Evolutionary conservation across 176 grass and related monocot species (phyloP).

Genomic region (Aechmea fasciata): DNA sequence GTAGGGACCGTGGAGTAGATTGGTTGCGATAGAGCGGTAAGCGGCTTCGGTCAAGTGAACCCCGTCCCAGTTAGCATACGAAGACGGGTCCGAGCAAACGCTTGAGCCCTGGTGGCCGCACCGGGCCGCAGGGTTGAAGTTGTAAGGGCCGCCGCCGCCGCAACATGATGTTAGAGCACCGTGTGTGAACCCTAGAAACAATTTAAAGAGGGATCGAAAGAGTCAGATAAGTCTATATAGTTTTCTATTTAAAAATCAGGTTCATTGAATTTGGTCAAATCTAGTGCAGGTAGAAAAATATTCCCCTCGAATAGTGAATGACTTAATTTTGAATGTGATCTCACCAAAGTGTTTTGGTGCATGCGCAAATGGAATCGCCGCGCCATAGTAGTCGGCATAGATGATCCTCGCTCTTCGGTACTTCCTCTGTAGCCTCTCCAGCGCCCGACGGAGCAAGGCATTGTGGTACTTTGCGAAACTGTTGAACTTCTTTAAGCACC

Average conservation of each 20-base stretch:
- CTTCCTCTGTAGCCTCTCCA: slow-evolving; percentile 37
- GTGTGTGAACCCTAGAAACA: slow-evolving; percentile 47
- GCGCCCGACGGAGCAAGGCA: slow-evolving; percentile 41
- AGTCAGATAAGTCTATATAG: neutral
- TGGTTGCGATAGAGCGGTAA: slow-evolving; percentile 59
- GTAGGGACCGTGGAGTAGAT: slow-evolving; percentile 54
- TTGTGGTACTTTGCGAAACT: slow-evolving; percentile 76
- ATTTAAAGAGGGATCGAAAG: neutral
- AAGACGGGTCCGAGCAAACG: slow-evolving; percentile 60
- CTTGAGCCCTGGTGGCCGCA: slow-evolving; percentile 49
- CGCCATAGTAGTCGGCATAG: slow-evolving; percentile 86
- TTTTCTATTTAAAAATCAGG: no score
- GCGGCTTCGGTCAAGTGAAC: slow-evolving; percentile 75
- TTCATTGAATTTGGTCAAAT: no score
- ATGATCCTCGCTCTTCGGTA: slow-evolving; percentile 53
- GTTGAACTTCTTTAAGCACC: slow-evolving; percentile 69
- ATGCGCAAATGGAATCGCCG: slow-evolving; percentile 58
- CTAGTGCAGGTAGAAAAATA: no score
- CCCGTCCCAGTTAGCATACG: slow-evolving; percentile 77
- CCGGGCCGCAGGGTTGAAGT: slow-evolving; percentile 64
- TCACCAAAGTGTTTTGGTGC: slow-evolving; percentile 78
- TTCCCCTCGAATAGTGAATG: neutral
- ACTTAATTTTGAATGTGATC: neutral
- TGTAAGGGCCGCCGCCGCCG: slow-evolving; percentile 69
- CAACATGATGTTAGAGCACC: slow-evolving; percentile 59